A percentile compares a stretch with the other conserved stretches of the same genome.
phyloP scores from a whole-genome alignment of 495 filamentous ascomycete genomes.

The Sphaerosporella brunnea region DNA sequence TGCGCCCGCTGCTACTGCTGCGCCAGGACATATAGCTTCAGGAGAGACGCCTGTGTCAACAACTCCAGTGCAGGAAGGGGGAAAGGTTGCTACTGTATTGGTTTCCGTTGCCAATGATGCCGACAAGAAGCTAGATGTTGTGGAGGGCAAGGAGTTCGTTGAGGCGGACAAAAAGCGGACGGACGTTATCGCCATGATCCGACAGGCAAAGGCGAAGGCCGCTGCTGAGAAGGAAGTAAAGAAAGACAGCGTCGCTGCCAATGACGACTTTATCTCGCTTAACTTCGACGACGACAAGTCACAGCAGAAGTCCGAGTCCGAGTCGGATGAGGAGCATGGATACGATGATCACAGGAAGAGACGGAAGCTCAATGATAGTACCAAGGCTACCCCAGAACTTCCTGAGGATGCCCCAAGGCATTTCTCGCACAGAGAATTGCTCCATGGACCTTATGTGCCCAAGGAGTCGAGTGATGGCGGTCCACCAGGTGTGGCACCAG shows the following conservation, averaged over 20 bases:
- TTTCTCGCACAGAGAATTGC: constrained; percentile 3
- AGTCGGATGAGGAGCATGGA: constrained; percentile 25
- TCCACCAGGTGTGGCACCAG: constrained; percentile 4
- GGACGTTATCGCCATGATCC: constrained; percentile 26
- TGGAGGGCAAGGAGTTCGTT: constrained; percentile 4
- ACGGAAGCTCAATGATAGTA: constrained; percentile 4
- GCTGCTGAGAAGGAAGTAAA: constrained; percentile 10
- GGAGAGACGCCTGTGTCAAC: too few relatives aligned
- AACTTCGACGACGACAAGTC: constrained; percentile 27
- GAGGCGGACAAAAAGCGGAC: constrained; percentile 5
- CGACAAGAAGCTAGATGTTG: constrained; percentile 2
- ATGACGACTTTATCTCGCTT: constrained; percentile 32
- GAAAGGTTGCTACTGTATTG: too few relatives aligned
- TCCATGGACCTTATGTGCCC: constrained; percentile 4
- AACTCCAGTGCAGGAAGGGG: too few relatives aligned
- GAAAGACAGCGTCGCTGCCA: constrained; percentile 28
- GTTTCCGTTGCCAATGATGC: too few relatives aligned
- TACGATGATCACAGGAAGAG: constrained; percentile 28
- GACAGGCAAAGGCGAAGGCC: constrained; percentile 31
- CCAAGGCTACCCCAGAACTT: background rate
- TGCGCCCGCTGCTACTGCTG: too few relatives aligned
- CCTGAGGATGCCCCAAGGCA: background rate
- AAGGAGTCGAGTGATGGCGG: background rate
- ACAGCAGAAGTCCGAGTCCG: constrained; percentile 13
- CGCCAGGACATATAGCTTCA: too few relatives aligned